Percentiles rank a stretch among this genome's conserved stretches.
Conservation (phyloP, 2,329 filamentous ascomycete species). For the Colletotrichum sp. region DNA sequence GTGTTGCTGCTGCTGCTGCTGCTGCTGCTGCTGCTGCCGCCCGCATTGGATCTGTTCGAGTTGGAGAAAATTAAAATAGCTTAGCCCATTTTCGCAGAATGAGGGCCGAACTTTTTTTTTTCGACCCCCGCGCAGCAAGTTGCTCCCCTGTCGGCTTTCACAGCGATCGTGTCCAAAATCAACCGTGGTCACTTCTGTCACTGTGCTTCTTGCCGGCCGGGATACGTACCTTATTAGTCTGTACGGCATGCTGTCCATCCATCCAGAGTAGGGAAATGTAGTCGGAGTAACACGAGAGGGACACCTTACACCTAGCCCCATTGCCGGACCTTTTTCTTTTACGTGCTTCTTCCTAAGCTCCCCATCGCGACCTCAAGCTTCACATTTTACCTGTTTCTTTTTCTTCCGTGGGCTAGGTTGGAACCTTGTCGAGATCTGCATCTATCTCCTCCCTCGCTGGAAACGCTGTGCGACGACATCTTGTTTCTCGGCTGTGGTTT, state of each 20-base stretch:
- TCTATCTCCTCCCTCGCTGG: background rate
- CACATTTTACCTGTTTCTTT: background rate
- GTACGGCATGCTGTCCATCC: background rate
- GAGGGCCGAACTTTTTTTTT: background rate
- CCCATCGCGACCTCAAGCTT: background rate
- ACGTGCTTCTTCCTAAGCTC: background rate
- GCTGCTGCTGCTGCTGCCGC: background rate
- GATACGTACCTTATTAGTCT: background rate
- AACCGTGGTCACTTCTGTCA: background rate
- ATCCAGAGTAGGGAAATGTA: background rate
- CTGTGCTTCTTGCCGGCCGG: background rate
- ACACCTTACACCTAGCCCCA: conserved; percentile 1
- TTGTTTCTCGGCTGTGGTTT: background rate
- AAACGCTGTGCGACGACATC: background rate
- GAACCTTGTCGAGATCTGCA: background rate
- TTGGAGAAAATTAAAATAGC: background rate
- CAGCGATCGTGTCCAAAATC: background rate
- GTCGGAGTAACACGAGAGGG: background rate
- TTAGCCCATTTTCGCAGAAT: background rate
- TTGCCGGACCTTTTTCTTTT: conserved; percentile 7
- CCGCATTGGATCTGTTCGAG: background rate
- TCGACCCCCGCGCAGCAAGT: background rate
- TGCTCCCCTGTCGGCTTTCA: background rate
- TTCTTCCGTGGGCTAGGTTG: background rate
- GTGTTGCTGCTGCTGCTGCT: background rate